Evolutionary conservation across 345 rosid genomes (phyloP).

Genomic region (Triadica sebifera): DNA sequence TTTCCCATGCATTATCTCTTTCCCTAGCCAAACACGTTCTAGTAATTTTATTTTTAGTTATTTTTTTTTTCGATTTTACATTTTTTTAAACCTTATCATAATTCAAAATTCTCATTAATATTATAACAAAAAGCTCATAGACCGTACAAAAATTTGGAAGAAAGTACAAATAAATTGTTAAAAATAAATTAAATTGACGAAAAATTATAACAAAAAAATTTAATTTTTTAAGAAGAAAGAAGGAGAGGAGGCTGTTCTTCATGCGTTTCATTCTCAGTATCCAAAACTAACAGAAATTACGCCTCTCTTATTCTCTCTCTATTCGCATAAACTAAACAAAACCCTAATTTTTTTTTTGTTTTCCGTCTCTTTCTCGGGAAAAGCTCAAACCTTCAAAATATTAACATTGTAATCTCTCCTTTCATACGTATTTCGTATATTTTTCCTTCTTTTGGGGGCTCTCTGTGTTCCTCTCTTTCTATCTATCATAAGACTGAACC

Average conservation of each 20-base stretch:
- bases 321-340: conserved; percentile 40
- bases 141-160: too few relatives aligned
- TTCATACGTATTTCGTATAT: not conserved
- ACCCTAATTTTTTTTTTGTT: conserved; percentile 49
- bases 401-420: not conserved
- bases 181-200: too few relatives aligned
- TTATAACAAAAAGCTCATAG: too few relatives aligned
- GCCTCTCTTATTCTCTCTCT: conserved; percentile 30
- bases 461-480: not conserved
- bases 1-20: too few relatives aligned
- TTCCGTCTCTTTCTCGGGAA: not conserved
- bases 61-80: too few relatives aligned
- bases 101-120: too few relatives aligned
- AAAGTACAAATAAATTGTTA: too few relatives aligned
- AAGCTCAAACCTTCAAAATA: not conserved
- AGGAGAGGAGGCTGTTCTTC: conserved; percentile 33
- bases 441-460: not conserved
- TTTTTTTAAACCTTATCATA: too few relatives aligned
- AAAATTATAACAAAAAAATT: not conserved
- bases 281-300: conserved; percentile 36
- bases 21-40: too few relatives aligned
- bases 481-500: not conserved
- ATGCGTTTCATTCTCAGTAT: conserved; percentile 49
- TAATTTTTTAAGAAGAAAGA: not conserved
- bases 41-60: too few relatives aligned